Conservation (phyloP, 1,139 yeast genomes). For the Chernovozyma aurita region DNA sequence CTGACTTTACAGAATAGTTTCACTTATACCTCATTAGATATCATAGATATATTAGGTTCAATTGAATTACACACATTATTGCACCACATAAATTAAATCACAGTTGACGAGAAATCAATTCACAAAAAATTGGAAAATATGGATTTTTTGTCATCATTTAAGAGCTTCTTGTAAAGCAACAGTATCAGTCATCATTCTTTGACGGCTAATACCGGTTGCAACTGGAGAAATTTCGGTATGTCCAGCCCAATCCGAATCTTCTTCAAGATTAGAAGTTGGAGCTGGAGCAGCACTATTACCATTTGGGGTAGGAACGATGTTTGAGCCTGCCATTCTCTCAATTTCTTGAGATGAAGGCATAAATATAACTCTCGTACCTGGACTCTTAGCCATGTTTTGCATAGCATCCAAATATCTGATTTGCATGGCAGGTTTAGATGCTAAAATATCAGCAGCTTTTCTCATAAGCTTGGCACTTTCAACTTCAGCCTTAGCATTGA, state of each 20-base stretch:
- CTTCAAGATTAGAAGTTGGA: slow-evolving; percentile 14
- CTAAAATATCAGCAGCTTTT: slow-evolving; percentile 73
- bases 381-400: slow-evolving; percentile 64
- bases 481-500: slow-evolving; percentile 73
- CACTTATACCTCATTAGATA: neutral
- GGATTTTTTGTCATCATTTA: neutral
- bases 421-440: slow-evolving; percentile 77
- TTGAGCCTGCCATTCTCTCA: slow-evolving; percentile 30
- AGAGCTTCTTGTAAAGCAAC: slow-evolving; percentile 31
- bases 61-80: no score
- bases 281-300: slow-evolving; percentile 6
- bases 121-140: no score
- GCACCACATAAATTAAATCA: no score
- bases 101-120: neutral
- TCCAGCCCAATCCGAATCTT: slow-evolving; percentile 18
- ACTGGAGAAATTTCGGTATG: slow-evolving; percentile 9
- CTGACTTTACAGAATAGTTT: neutral
- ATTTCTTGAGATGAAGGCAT: slow-evolving; percentile 57
- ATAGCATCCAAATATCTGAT: slow-evolving; percentile 77
- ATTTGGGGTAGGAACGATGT: slow-evolving; percentile 9
- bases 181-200: slow-evolving; percentile 15
- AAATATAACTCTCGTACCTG: slow-evolving; percentile 65
- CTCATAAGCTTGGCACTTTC: slow-evolving; percentile 76
- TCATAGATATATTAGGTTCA: neutral
- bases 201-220: slow-evolving; percentile 8